Base-by-base conservation (phyloP, 306 rosid species). In the Begonia fuchsioides region DNA sequence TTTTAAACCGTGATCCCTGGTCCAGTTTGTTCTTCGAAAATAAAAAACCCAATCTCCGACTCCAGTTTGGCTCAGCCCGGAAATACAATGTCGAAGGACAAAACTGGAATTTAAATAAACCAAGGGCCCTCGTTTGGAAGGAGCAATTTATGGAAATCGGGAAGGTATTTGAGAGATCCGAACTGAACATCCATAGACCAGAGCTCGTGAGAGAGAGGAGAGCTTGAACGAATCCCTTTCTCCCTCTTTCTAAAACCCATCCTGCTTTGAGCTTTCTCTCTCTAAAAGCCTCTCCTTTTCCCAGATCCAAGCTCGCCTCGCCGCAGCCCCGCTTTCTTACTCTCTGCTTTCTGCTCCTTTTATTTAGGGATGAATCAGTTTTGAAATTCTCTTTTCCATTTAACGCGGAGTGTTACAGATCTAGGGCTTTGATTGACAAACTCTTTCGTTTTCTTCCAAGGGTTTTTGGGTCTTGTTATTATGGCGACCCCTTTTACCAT, bases 401-500 rank as follows among this genome's bases (percentile, higher is more conserved):
- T 78, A 65, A 63, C 54, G 44, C 14, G 66, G 58, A 59, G 39
- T 71, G 50, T 56, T 71, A 68, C 20, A 74, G 81, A 72, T 74
- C 84, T 69, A 51, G 58, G 66, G 66, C 72, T 68, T 59, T 56
- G 39, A 53, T 66, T 68, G 41, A 3, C 35, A 59, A 44, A 13
- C 5, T 3, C 52, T 11, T 19, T 32, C 48, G 14, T 43, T 16
- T 10, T 52, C 15, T 15, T 56, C 59, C 72, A 88, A 93, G 83
- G 72, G 76, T 83, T 62, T 68, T 93, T 72, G 68, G 59, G 65
- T 53, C 68, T 58, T 49, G 60, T 39, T 26, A 26, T 26, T 26
- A 90, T 85, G 98, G 94, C 94, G 44, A 60, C 92, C 26, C 74
- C 94, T 41, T 90, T 68, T 59, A 78, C 93, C 68, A 64, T 79